phyloP scores from a whole-genome alignment of 208 protist species.

The Trypanosoma platydactyli region DNA sequence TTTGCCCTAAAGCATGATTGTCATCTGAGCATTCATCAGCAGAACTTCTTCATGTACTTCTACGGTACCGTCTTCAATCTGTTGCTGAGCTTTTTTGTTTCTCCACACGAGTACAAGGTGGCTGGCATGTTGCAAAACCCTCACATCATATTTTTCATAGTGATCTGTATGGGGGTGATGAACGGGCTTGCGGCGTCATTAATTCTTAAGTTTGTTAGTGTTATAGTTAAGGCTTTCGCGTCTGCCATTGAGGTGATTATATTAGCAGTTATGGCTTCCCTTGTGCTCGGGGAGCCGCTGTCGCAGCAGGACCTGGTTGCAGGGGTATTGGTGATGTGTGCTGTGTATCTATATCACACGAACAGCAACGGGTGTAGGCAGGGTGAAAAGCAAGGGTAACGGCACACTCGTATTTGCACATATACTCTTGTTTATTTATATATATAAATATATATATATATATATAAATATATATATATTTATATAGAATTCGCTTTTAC shows the following conservation, averaged over 20 bases:
- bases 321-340: conserved; percentile 41
- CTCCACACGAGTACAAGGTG: conserved; percentile 29
- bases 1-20: conserved; percentile 63
- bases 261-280: conserved; percentile 33
- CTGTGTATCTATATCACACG: conserved; percentile 61
- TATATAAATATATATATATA: too few species aligned
- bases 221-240: conserved; percentile 76
- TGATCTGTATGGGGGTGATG: conserved; percentile 46
- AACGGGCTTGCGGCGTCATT: conserved; percentile 63
- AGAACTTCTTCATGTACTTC: conserved; percentile 87
- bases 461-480: conserved; percentile 3
- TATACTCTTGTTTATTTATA: not conserved
- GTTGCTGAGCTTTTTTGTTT: conserved; percentile 36
- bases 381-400: not conserved
- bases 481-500: not conserved
- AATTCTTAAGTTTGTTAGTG: conserved; percentile 80
- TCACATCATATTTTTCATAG: conserved; percentile 33
- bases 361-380: conserved; percentile 16
- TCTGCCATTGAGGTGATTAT: conserved; percentile 62
- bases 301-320: conserved; percentile 46
- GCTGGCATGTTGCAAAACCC: conserved; percentile 11
- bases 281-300: conserved; percentile 50
- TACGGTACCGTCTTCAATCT: conserved; percentile 75
- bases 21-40: conserved; percentile 57
- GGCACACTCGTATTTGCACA: not conserved